These are phyloP conservation scores for Globisporangium solare DNA, from an alignment of 352 stramenopile genomes.

Conservation along the genomic window DNA sequence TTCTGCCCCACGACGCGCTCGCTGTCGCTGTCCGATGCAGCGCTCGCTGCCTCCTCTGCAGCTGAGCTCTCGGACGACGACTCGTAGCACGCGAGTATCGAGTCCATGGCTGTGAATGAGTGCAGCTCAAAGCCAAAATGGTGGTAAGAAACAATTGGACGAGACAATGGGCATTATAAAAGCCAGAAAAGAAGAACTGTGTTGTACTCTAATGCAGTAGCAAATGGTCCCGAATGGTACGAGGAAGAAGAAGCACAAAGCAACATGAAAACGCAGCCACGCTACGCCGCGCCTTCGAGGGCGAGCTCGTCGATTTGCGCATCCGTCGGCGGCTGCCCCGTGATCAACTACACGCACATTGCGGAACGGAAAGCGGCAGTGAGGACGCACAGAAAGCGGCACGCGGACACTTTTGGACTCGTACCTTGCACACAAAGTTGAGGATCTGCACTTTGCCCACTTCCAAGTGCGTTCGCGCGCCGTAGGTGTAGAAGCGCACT, in stretches of 20 bases:
- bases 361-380: background rate
- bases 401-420: background rate
- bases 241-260: no score
- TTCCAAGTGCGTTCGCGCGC: conserved; percentile 59
- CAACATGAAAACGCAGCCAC: no score
- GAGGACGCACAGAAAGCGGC: background rate
- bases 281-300: conserved; percentile 30
- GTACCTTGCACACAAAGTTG: conserved; percentile 85
- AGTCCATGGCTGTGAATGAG: conserved; percentile 5
- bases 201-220: no score
- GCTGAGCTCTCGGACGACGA: conserved; percentile 18
- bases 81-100: conserved; percentile 16
- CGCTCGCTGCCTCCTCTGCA: conserved; percentile 3
- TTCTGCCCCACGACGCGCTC: conserved; percentile 34
- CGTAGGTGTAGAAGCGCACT: conserved; percentile 70
- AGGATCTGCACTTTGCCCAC: conserved; percentile 85
- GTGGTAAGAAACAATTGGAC: background rate
- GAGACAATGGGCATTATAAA: background rate
- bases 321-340: conserved; percentile 55
- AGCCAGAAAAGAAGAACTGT: no score
- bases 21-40: conserved; percentile 11
- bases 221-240: no score
- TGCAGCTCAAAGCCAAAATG: no score
- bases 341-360: conserved; percentile 48
- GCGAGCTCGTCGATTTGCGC: conserved; percentile 64